Evolutionary conservation across 2,329 filamentous ascomycete genomes (phyloP).

Genomic region (Exophiala sp.): DNA sequence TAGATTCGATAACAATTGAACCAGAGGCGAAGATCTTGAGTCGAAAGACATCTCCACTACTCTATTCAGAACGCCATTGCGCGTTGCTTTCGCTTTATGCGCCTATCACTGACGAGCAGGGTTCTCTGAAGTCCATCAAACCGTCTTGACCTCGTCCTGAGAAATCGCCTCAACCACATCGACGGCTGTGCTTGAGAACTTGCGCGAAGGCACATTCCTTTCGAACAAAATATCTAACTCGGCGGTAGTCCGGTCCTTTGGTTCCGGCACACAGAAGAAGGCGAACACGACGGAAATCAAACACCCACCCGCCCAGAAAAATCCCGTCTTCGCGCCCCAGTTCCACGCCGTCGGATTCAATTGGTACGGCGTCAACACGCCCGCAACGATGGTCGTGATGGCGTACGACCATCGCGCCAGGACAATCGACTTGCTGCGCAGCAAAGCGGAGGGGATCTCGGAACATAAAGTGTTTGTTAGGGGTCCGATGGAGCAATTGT

Average conservation of each 20-base stretch:
- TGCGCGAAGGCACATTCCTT: slow-evolving; percentile 22
- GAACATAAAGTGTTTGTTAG: slow-evolving; percentile 53
- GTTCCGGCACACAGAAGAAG: slow-evolving; percentile 36
- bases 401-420: slow-evolving; percentile 53
- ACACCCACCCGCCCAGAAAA: slow-evolving; percentile 37
- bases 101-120: no score
- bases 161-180: not conserved
- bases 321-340: slow-evolving; percentile 34
- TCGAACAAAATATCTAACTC: slow-evolving; percentile 22
- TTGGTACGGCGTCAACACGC: slow-evolving; percentile 27
- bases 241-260: slow-evolving; percentile 15
- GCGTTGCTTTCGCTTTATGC: no score
- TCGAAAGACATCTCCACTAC: no score
- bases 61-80: no score
- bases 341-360: slow-evolving; percentile 40
- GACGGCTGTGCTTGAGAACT: slow-evolving; percentile 31
- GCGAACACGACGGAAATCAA: slow-evolving; percentile 34
- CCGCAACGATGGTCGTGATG: slow-evolving; percentile 44
- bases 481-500: slow-evolving; percentile 54
- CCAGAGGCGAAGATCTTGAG: no score
- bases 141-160: no score
- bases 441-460: slow-evolving; percentile 52
- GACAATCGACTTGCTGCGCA: slow-evolving; percentile 55
- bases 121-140: no score
- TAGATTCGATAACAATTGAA: no score